phyloP scores from a whole-genome alignment of 108 stramenopile genomes.

The Fistulifera pelliculosa region DNA sequence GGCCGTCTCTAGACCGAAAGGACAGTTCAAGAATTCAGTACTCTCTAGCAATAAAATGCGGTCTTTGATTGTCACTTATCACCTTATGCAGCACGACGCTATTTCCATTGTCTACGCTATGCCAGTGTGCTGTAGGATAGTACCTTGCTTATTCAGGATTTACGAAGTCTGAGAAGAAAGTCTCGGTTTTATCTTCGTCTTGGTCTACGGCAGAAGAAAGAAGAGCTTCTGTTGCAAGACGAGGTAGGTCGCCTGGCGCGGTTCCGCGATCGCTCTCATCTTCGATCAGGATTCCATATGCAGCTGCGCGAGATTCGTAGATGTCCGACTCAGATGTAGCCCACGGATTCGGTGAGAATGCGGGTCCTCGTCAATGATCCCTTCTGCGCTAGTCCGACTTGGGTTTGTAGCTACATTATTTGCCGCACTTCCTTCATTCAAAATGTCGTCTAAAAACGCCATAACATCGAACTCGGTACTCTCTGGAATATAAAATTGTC shows the following conservation, averaged over 20 bases:
- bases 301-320: conserved; percentile 28
- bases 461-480: conserved; percentile 36
- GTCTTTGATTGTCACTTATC: no score
- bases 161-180: conserved; percentile 29
- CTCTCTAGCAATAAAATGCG: no score
- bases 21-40: no score
- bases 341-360: conserved; percentile 34
- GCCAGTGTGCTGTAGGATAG: no score
- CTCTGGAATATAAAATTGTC: not conserved
- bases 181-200: conserved; percentile 15
- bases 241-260: conserved; percentile 5
- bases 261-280: conserved; percentile 7
- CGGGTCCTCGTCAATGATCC: not conserved
- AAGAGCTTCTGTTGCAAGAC: conserved; percentile 25
- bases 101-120: no score
- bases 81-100: no score
- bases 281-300: conserved; percentile 45
- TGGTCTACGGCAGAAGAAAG: conserved; percentile 8
- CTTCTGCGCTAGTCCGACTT: not conserved
- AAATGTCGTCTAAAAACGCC: conserved; percentile 46
- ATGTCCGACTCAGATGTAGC: conserved; percentile 15
- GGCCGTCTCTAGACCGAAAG: no score
- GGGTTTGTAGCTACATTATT: conserved; percentile 1
- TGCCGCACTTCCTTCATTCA: conserved; percentile 23
- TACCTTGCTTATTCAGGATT: conserved; percentile 22